These are phyloP conservation scores for Annulohypoxylon stygium DNA, from an alignment of 495 filamentous ascomycete species.

Conservation along the genomic window DNA sequence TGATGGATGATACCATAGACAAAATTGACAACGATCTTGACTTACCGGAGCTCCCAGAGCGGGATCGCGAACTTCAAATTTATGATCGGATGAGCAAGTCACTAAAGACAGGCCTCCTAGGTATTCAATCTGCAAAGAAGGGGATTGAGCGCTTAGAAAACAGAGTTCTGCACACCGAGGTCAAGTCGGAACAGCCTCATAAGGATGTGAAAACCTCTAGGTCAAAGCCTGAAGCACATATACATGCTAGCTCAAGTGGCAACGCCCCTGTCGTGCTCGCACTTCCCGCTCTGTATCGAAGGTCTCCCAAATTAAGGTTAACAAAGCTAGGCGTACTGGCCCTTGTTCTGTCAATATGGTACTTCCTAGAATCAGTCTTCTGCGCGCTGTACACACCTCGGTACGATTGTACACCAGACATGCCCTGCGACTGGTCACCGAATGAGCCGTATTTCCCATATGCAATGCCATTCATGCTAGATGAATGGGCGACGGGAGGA, in stretches of 20 bases:
- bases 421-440: slow-evolving; percentile 61
- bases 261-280: slow-evolving; percentile 62
- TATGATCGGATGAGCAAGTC: slow-evolving; percentile 70
- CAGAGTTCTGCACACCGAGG: slow-evolving; percentile 63
- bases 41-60: slow-evolving; percentile 47
- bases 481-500: slow-evolving; percentile 66
- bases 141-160: slow-evolving; percentile 76
- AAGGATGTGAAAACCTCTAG: slow-evolving; percentile 12
- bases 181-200: slow-evolving; percentile 33
- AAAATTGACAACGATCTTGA: slow-evolving; percentile 54
- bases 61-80: slow-evolving; percentile 65
- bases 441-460: slow-evolving; percentile 66
- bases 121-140: slow-evolving; percentile 74
- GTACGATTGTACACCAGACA: slow-evolving; percentile 60
- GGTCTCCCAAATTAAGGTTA: slow-evolving; percentile 60
- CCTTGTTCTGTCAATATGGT: slow-evolving; percentile 66
- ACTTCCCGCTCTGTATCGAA: slow-evolving; percentile 70
- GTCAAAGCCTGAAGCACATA: slow-evolving; percentile 16
- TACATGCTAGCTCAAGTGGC: slow-evolving; percentile 36
- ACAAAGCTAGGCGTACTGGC: slow-evolving; percentile 69
- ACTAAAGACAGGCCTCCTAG: slow-evolving; percentile 68
- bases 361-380: slow-evolving; percentile 70
- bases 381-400: slow-evolving; percentile 70
- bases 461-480: slow-evolving; percentile 67
- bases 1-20: slow-evolving; percentile 50